Evolutionary conservation across 192 early-diverging fungal species (phyloP), one percentile per base, ranked within the genome.

Genomic region (Podila horticola): DNA sequence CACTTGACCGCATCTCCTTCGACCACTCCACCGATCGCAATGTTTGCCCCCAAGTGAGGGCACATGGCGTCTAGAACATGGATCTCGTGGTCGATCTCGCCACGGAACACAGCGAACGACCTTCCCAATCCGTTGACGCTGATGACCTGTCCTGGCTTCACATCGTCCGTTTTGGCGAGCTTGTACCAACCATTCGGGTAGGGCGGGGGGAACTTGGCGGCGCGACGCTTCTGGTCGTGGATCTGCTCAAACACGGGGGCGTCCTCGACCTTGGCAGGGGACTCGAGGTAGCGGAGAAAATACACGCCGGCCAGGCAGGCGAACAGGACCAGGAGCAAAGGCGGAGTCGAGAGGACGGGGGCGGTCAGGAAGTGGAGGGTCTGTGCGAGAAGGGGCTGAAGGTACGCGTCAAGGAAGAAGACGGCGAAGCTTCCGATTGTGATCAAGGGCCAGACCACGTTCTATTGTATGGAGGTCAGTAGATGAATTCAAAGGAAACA

Each of bases 161-260:
- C 76, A 17, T 79, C 76, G 6, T 45, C 60, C 2, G 76, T 72
- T 17, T 65, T 64, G 2, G 76, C 76, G 17, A 79, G 66, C 38
- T 79, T 79, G 52, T 64, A 79, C 76, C 76, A 79, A 26, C 76
- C 76, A 26, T 79, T 79, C 11, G 76, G 76, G 66, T 38, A 79
- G 13, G 76, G 76, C 22, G 76, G 76, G 5, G 76, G 76, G 70
- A 79, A 79, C 9, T 68, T 57, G 4, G 20, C 30, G 4, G 76
- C 76, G 10, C 76, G 69, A 28, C 76, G 76, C 24, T 79, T 79
- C 29, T 79, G 76, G 38, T 79, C 76, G 28, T 79, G 76, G 45
- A 79, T 72, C 61, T 79, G 76, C 13, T 79, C 76, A 72, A 68
- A 64, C 0, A 72, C 66, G 19, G 76, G 70, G 5, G 69, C 70